A percentile compares a stretch with the other conserved stretches of the same genome.
Evolutionary conservation across 2,329 filamentous ascomycete species (phyloP).

Genomic region (Penicillium sp.): DNA sequence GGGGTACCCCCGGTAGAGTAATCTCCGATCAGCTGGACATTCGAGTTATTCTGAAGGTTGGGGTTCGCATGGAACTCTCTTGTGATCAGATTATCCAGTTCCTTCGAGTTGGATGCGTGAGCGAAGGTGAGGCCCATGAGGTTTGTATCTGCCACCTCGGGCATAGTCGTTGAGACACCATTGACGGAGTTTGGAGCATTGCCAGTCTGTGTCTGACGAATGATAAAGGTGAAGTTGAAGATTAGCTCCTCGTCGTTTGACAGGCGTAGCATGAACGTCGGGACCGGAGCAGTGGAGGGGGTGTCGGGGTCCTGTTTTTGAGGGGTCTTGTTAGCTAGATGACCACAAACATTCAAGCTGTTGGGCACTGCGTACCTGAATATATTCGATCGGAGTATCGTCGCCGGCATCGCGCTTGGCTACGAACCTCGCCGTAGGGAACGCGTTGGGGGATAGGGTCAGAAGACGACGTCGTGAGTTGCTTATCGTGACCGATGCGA

Average conservation of each 20-base stretch:
- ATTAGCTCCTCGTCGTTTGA: slow-evolving; percentile 87
- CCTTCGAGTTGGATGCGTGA: slow-evolving; percentile 78
- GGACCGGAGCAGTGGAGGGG: slow-evolving; percentile 46
- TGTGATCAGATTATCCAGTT: slow-evolving; percentile 91
- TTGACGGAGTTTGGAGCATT: slow-evolving; percentile 53
- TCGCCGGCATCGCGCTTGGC: slow-evolving; percentile 73
- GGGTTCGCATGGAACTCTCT: slow-evolving; percentile 96
- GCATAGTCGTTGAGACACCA: slow-evolving; percentile 52
- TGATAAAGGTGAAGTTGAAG: slow-evolving; percentile 88
- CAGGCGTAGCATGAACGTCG: slow-evolving; percentile 81
- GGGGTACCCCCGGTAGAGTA: slow-evolving; percentile 79
- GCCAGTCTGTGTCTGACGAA: slow-evolving; percentile 57
- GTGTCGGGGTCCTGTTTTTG: slow-evolving; percentile 71
- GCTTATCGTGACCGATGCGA: slow-evolving; percentile 78
- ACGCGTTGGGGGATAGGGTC: slow-evolving; percentile 79
- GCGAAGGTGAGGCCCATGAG: slow-evolving; percentile 91
- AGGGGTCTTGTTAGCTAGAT: slow-evolving; percentile 7
- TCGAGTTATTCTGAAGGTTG: slow-evolving; percentile 94
- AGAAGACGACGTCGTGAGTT: slow-evolving; percentile 77
- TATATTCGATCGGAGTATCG: slow-evolving; percentile 76
- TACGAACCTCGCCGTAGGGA: slow-evolving; percentile 75
- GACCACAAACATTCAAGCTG: slow-evolving; percentile 4
- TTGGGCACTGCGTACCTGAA: slow-evolving; percentile 65
- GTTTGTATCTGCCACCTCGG: slow-evolving; percentile 63
- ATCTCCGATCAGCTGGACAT: slow-evolving; percentile 92